phyloP scores from a whole-genome alignment of 2,329 filamentous ascomycete species.

The Aureobasidium pullulans region DNA sequence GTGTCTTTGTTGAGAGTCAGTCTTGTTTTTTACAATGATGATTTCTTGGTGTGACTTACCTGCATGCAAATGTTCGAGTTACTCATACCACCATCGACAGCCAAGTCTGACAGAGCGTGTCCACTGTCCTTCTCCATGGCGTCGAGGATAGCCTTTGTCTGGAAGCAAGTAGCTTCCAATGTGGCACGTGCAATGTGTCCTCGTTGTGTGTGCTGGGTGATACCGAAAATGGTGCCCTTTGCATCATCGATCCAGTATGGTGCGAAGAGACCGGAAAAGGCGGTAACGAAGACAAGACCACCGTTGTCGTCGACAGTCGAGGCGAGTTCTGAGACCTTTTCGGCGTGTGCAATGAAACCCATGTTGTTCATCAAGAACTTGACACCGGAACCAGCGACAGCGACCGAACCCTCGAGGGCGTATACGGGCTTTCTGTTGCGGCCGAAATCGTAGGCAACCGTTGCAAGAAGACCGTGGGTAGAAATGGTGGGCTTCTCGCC shows the following conservation, averaged over 20 bases:
- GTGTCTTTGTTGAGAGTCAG: constrained; percentile 41
- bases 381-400: constrained; percentile 72
- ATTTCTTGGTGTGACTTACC: constrained; percentile 30
- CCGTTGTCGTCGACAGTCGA: constrained; percentile 62
- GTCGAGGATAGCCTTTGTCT: constrained; percentile 82
- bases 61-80: constrained; percentile 84
- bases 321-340: constrained; percentile 54
- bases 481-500: constrained; percentile 76
- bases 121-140: constrained; percentile 81
- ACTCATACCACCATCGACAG: constrained; percentile 80
- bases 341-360: constrained; percentile 53
- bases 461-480: constrained; percentile 69
- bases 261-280: constrained; percentile 79
- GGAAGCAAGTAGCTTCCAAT: constrained; percentile 79
- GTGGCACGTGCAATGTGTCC: constrained; percentile 81
- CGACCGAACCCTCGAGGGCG: constrained; percentile 76
- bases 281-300: constrained; percentile 74
- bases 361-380: constrained; percentile 64
- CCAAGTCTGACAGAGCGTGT: constrained; percentile 62
- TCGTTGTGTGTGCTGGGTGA: constrained; percentile 73
- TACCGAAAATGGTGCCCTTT: constrained; percentile 70
- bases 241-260: constrained; percentile 90
- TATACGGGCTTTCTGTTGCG: constrained; percentile 57
- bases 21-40: not conserved
- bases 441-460: constrained; percentile 74